Conservation (phyloP, 2,329 filamentous ascomycete genomes). For the Dactylella cylindrospora region DNA sequence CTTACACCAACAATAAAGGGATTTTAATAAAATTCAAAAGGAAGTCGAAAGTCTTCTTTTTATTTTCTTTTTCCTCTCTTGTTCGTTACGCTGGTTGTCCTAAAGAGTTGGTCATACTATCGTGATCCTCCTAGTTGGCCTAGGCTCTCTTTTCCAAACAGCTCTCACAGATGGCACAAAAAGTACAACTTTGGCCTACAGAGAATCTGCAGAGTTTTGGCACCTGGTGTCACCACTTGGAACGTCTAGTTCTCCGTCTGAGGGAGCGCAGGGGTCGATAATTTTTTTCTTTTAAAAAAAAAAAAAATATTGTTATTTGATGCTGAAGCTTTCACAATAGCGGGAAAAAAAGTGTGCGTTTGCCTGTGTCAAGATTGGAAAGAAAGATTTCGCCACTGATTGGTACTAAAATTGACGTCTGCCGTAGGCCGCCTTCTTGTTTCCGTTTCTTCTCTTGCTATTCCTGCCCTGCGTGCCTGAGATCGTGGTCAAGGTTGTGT, state of each 20-base stretch:
- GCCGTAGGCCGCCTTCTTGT: too few relatives aligned
- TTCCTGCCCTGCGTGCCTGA: too few relatives aligned
- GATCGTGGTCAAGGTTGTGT: slow-evolving; percentile 20
- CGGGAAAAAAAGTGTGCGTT: neutral
- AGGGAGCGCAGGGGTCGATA: too few relatives aligned
- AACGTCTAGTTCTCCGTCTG: too few relatives aligned
- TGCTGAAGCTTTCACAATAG: too few relatives aligned
- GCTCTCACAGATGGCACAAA: slow-evolving; percentile 9
- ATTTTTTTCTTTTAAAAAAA: too few relatives aligned
- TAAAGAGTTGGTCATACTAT: slow-evolving; percentile 43
- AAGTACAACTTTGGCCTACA: slow-evolving; percentile 38
- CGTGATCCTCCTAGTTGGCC: slow-evolving; percentile 24
- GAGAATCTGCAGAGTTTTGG: slow-evolving; percentile 37
- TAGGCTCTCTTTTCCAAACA: slow-evolving; percentile 13
- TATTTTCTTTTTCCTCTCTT: too few relatives aligned
- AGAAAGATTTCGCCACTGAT: slow-evolving; percentile 31
- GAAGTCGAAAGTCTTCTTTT: slow-evolving; percentile 20
- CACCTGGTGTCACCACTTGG: slow-evolving; percentile 41
- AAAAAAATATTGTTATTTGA: too few relatives aligned
- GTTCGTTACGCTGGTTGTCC: slow-evolving; percentile 38
- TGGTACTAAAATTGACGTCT: slow-evolving; percentile 15
- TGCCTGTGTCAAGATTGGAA: slow-evolving; percentile 12
- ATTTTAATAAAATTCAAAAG: too few relatives aligned
- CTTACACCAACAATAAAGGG: slow-evolving; percentile 17
- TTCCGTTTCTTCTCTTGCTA: too few relatives aligned